Base-by-base conservation (phyloP, 768 basidiomycete genomes). In the Tulasnella sp. region DNA sequence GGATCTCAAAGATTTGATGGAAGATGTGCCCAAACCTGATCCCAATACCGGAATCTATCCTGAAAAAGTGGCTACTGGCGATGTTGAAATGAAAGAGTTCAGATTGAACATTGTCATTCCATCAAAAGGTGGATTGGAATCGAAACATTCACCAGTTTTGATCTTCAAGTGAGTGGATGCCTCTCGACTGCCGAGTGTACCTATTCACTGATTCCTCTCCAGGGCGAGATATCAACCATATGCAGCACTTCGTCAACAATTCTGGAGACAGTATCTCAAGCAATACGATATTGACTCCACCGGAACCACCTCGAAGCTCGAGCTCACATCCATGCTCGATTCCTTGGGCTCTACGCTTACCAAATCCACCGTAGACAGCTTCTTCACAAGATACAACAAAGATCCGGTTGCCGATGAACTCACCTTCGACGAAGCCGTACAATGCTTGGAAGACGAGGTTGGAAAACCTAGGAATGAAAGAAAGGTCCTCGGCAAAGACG, bases 191-290 rank as follows among this genome's bases (percentile, higher is more conserved):
- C 35, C 3, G 20, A 10, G 1, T 16, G 19, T 29, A 19, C 27
- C 16, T 46, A 39, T 13, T 33, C 28, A 19, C 35, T 59, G 60
- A 42, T 46, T 55, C 15, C 56, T 49, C 12, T 40, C 5, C 57
- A 84, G 87, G 20, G 93, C 92, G 8, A 93, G 83, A 65, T 99
- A 90, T 66, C 90, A 95, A 61, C 89, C 95, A 0, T 99, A 98
- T 61, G 86, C 81, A 53, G 83, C 86, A 13, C 74, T 93, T 7
- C 83, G 89, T 0, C 88, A 90, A 60, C 77, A 76, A 2, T 91
- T 92, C 71, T 95, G 91, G 91, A 70, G 78, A 1, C 80, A 85
- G 56, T 91, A 88, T 63, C 74, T 93, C 34, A 75, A 76, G 45
- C 84, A 92, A 58, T 98, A 96, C 65, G 92, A 95, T 58, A 74